These are phyloP conservation scores for Sextonia rubra DNA, from an alignment of 164 flowering plant genomes.

Conservation along the genomic window DNA sequence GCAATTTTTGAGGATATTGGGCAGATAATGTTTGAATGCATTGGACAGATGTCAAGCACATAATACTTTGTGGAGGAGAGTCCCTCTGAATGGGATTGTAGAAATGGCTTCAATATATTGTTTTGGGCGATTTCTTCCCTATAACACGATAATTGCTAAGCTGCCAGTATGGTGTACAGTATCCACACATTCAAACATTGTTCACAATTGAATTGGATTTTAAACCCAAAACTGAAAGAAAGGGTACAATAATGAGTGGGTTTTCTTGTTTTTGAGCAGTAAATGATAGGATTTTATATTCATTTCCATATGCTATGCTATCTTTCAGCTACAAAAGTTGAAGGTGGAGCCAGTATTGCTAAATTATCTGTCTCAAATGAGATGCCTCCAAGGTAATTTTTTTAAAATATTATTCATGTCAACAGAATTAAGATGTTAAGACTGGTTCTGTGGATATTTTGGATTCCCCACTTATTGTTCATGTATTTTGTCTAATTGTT, in stretches of 20 bases:
- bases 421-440: background rate
- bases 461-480: background rate
- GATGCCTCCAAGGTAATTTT: slow-evolving; percentile 67
- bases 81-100: too few species aligned
- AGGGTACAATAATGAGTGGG: background rate
- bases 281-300: background rate
- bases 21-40: background rate
- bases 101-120: too few species aligned
- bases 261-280: background rate
- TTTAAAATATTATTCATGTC: background rate
- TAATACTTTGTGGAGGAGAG: too few species aligned
- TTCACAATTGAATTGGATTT: background rate
- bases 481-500: slow-evolving; percentile 3
- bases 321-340: slow-evolving; percentile 75
- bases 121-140: background rate
- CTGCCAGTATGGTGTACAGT: background rate
- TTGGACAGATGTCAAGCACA: too few species aligned
- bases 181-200: background rate
- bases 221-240: background rate
- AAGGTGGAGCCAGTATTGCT: slow-evolving; percentile 96
- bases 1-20: background rate
- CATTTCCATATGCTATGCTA: background rate
- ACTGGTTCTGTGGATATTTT: background rate
- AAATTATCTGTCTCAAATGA: slow-evolving; percentile 75
- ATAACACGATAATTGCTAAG: background rate